phyloP scores from a whole-genome alignment of 495 filamentous ascomycete genomes.

The Aspergillus steynii region DNA sequence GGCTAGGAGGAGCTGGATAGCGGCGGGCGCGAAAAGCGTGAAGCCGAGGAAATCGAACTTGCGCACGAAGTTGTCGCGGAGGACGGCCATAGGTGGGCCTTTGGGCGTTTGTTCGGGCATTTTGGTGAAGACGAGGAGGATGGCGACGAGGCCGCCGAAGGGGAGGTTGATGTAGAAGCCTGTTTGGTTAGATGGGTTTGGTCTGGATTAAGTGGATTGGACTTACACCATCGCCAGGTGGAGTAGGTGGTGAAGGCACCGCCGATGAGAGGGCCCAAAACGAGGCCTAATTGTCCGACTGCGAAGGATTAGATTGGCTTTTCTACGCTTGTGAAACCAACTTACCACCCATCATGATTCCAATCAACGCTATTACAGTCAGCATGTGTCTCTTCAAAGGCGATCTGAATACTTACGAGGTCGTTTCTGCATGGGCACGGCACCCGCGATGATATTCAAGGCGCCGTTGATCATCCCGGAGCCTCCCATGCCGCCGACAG shows the following conservation, averaged over 20 bases:
- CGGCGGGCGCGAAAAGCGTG: slow-evolving; percentile 34
- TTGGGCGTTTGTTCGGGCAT: slow-evolving; percentile 28
- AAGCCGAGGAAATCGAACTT: slow-evolving; percentile 43
- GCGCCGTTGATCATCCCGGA: slow-evolving; percentile 50
- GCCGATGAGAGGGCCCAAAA: slow-evolving; percentile 53
- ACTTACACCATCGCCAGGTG: slow-evolving; percentile 49
- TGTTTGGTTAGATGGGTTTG: slow-evolving; percentile 21
- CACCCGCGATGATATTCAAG: slow-evolving; percentile 45
- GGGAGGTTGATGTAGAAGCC: slow-evolving; percentile 60
- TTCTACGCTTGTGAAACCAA: slow-evolving; percentile 18
- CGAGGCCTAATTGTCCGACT: slow-evolving; percentile 27
- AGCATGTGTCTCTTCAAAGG: neutral
- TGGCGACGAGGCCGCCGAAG: slow-evolving; percentile 45
- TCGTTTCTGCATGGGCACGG: slow-evolving; percentile 41
- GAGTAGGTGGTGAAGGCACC: slow-evolving; percentile 53
- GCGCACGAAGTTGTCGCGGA: slow-evolving; percentile 17
- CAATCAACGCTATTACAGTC: neutral
- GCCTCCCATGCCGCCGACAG: slow-evolving; percentile 35
- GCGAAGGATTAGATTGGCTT: neutral
- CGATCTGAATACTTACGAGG: slow-evolving; percentile 13
- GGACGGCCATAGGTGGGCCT: slow-evolving; percentile 29
- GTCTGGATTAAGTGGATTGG: neutral
- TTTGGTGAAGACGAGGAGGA: slow-evolving; percentile 33
- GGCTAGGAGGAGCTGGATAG: slow-evolving; percentile 36
- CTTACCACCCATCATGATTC: slow-evolving; percentile 23